phyloP scores from a whole-genome alignment of 2,329 filamentous ascomycete genomes.

The Botrytis paeoniae region DNA sequence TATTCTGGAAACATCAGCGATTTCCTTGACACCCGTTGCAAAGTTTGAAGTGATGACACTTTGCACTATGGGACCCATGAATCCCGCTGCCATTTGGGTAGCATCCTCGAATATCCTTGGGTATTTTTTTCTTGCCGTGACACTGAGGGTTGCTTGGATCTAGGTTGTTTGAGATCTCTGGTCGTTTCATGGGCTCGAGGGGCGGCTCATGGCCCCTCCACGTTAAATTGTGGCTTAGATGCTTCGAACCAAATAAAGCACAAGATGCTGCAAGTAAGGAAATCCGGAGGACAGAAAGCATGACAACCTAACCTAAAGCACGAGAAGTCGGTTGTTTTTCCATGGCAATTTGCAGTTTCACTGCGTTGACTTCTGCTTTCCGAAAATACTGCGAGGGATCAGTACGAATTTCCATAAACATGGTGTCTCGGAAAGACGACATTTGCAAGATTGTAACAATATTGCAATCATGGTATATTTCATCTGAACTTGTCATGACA shows the following conservation, averaged over 20 bases:
- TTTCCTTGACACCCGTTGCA: slow-evolving; percentile 19
- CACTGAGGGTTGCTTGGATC: slow-evolving; percentile 13
- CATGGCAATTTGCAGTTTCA: slow-evolving; percentile 1
- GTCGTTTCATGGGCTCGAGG: slow-evolving; percentile 13
- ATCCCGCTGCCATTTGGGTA: slow-evolving; percentile 17
- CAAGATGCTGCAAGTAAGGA: slow-evolving; percentile 14
- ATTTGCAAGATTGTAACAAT: slow-evolving; percentile 16
- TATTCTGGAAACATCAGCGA: slow-evolving; percentile 17
- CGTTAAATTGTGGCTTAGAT: slow-evolving; percentile 13
- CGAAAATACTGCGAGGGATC: background rate
- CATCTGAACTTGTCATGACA: slow-evolving; percentile 20
- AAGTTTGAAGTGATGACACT: slow-evolving; percentile 19
- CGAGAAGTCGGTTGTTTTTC: slow-evolving; percentile 1
- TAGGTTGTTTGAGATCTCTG: slow-evolving; percentile 15
- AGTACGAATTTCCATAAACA: background rate
- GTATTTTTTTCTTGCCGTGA: background rate
- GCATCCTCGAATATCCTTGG: slow-evolving; percentile 9
- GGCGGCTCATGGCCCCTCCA: slow-evolving; percentile 4
- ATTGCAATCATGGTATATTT: slow-evolving; percentile 1
- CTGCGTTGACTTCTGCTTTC: background rate
- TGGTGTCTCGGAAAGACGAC: slow-evolving; percentile 17
- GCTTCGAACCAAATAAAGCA: slow-evolving; percentile 10
- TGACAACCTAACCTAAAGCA: slow-evolving; percentile 6
- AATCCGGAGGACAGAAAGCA: slow-evolving; percentile 15
- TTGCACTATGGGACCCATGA: slow-evolving; percentile 12